Base-by-base conservation (phyloP, 202 grass and related monocot species). In the Carex sylvatica region DNA sequence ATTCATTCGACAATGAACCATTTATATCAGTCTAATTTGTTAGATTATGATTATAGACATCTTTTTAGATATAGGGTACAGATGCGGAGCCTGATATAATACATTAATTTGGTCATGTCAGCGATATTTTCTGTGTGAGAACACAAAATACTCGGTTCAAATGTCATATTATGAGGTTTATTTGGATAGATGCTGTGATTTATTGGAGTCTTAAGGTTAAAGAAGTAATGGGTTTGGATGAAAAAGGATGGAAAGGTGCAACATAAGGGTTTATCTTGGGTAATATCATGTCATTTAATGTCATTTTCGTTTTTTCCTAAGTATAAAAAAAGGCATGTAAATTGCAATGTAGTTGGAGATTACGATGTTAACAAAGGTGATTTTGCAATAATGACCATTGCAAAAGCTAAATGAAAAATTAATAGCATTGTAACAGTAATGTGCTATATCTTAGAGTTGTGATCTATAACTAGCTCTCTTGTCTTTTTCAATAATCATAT, bases 141-240 rank as follows among this genome's bases (percentile, higher is more conserved):
- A 87, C 68, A 89, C 88, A 22, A 83, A 86, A 87, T 91, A 76
- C 72, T 92, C 83, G 0, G 74, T 95, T 24, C 82, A 99, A 36
- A 85, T 99, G 12, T 87, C 96, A 0, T 99, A 95, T 84, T 99
- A 92, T 61, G 96, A 99, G 80, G 88, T 95, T 46, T 99, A 99
- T 84, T 82, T 99, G 89, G 96, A 99, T 16, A 78, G 87, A 24
- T 99, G 96, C 59, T 99, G 95, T 66, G 93, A 99, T 67, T 73
- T 99, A 75, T 76, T 99, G 49, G 91, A 89, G 77, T 93, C 96
- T 69, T 69, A 99, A 99, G 87, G 86, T 91, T 0, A 99, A 90
- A 78, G 93, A 95, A 87, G 60, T 99, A 61, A 87, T 95, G 84
- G 89, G 91, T 13, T 24, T 99, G 62, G 91, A 93, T 84, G 93